Evolutionary conservation across 352 stramenopile species (phyloP).

Genomic region (Phytopythium cucurbitacearum): DNA sequence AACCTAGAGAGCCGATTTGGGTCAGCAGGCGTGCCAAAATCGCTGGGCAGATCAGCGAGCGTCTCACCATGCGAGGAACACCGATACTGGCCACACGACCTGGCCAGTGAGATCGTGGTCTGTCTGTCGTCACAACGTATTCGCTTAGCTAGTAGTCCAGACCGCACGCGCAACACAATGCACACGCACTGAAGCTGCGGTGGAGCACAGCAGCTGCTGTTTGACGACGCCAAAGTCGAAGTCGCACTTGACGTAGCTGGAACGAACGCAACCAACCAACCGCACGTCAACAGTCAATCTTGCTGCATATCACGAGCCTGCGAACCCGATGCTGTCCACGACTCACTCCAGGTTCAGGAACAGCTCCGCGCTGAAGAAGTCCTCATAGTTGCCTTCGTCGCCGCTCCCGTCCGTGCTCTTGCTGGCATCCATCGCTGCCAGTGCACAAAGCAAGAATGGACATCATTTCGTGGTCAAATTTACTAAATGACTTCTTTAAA

Average conservation of each 20-base stretch:
- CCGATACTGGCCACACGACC: constrained; percentile 72
- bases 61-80: constrained; percentile 39
- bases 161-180: constrained; percentile 3
- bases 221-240: constrained; percentile 46
- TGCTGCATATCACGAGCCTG: background rate
- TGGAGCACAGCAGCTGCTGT: constrained; percentile 44
- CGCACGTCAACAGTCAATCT: background rate
- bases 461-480: no score
- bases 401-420: constrained; percentile 1
- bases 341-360: constrained; percentile 60
- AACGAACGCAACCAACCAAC: background rate
- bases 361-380: constrained; percentile 50
- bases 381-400: constrained; percentile 27
- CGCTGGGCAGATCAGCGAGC: background rate
- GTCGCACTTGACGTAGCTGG: constrained; percentile 39
- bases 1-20: constrained; percentile 7
- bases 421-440: background rate
- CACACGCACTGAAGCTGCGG: constrained; percentile 33
- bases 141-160: background rate
- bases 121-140: constrained; percentile 18
- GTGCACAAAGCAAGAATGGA: background rate
- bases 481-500: no score
- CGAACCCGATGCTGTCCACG: background rate
- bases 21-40: background rate
- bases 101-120: constrained; percentile 77